These are phyloP conservation scores for Aureobasidium mangrovei DNA, from an alignment of 2,329 filamentous ascomycete species.

Conservation along the genomic window DNA sequence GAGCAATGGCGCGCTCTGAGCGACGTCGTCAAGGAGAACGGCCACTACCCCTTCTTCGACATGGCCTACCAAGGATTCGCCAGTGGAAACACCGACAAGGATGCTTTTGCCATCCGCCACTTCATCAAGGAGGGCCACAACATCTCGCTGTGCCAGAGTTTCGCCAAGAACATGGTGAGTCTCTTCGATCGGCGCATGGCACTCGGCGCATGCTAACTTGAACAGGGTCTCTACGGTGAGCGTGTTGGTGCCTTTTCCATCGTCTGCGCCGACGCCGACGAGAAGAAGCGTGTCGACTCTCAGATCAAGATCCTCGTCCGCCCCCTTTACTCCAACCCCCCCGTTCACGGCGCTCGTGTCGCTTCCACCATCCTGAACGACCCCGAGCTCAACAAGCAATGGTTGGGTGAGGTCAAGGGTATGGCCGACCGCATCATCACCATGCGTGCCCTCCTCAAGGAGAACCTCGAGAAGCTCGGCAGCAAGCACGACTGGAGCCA, in stretches of 20 bases:
- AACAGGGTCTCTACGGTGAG: conserved; percentile 89
- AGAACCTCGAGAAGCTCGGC: conserved; percentile 88
- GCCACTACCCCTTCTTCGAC: conserved; percentile 95
- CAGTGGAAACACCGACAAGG: conserved; percentile 80
- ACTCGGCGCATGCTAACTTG: conserved; percentile 15
- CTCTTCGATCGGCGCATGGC: neutral
- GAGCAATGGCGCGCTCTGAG: conserved; percentile 92
- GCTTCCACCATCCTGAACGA: conserved; percentile 87
- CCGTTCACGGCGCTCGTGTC: conserved; percentile 90
- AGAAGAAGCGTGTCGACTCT: conserved; percentile 92
- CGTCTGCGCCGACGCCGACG: conserved; percentile 72
- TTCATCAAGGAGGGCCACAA: conserved; percentile 90
- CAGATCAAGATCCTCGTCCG: conserved; percentile 98
- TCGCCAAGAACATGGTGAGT: conserved; percentile 96
- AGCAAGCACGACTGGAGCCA: conserved; percentile 98
- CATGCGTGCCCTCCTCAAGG: conserved; percentile 90
- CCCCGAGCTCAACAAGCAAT: conserved; percentile 77
- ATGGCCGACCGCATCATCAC: conserved; percentile 99
- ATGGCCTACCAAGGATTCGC: conserved; percentile 99
- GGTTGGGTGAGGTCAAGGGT: conserved; percentile 91
- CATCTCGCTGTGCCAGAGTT: conserved; percentile 81
- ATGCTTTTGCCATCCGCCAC: conserved; percentile 87
- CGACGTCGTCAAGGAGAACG: conserved; percentile 72
- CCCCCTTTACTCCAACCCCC: conserved; percentile 96
- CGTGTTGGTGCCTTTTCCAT: conserved; percentile 95